A percentile compares a stretch with the other conserved stretches of the same genome.
Conservation (phyloP, 225 moss, liverwort and hornwort species). For the Rhytidiadelphus loreus region DNA sequence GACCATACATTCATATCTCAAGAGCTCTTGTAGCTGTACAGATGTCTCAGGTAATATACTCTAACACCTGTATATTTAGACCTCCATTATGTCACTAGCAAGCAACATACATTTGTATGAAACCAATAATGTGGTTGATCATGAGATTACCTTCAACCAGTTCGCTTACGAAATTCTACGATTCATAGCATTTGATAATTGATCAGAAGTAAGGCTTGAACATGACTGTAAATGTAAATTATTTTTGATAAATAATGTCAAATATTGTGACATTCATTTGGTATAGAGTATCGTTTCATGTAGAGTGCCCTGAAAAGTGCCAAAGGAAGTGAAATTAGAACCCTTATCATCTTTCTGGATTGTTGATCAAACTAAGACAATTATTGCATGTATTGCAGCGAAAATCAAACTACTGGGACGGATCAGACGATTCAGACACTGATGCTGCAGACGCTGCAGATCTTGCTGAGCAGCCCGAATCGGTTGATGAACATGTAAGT, state of each 20-base stretch:
- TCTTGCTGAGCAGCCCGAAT: constrained; percentile 17
- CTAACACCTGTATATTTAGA: not conserved
- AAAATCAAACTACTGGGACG: constrained; percentile 5
- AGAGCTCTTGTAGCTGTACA: not conserved
- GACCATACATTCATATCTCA: not conserved
- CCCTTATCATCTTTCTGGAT: not conserved
- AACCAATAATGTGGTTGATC: not conserved
- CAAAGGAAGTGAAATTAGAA: not conserved
- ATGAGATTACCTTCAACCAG: not conserved
- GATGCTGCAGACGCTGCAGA: constrained; percentile 11
- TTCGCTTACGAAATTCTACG: not conserved
- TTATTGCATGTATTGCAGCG: not conserved
- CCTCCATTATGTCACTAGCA: not conserved
- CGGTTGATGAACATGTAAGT: constrained; percentile 9
- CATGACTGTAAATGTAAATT: not conserved
- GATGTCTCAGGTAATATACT: not conserved
- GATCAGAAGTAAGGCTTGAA: not conserved
- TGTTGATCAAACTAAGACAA: not conserved
- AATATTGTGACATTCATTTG: not conserved
- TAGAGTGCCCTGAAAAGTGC: not conserved
- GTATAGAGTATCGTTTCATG: not conserved
- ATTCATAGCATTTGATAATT: not conserved
- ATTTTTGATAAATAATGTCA: not conserved
- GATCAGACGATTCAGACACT: constrained; percentile 16
- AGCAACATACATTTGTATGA: not conserved